Percentiles rank a stretch among this genome's conserved stretches.
These are phyloP conservation scores for Elongisporangium prolatum DNA, from an alignment of 352 stramenopile genomes.

Conservation along the genomic window DNA sequence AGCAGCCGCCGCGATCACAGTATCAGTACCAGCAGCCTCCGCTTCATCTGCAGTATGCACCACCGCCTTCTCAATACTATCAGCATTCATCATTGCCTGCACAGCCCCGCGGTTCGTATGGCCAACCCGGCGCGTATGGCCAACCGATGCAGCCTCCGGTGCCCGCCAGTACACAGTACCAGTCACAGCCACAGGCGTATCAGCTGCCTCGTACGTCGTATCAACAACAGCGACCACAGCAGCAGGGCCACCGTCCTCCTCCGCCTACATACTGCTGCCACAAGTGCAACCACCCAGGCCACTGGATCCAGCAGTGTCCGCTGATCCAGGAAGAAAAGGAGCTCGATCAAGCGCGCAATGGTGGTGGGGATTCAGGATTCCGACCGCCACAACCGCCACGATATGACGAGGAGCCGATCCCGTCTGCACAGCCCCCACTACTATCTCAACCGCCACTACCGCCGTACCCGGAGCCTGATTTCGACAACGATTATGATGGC, in stretches of 20 bases:
- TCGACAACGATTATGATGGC: neutral
- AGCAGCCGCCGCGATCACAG: slow-evolving; percentile 3
- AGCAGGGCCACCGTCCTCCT: slow-evolving; percentile 22
- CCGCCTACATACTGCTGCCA: slow-evolving; percentile 69
- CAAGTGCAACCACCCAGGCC: slow-evolving; percentile 67
- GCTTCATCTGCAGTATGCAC: slow-evolving; percentile 3
- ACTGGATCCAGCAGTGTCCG: slow-evolving; percentile 79
- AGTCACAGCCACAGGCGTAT: slow-evolving; percentile 1
- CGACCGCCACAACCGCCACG: slow-evolving; percentile 3
- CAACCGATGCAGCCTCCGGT: neutral
- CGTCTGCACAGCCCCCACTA: slow-evolving; percentile 15
- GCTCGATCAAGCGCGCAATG: neutral
- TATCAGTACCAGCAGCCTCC: slow-evolving; percentile 5
- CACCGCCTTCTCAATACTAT: neutral
- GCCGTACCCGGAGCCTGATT: slow-evolving; percentile 13
- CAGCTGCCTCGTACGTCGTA: neutral
- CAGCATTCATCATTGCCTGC: neutral
- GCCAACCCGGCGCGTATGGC: neutral
- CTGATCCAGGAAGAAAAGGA: slow-evolving; percentile 17
- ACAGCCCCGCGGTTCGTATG: neutral
- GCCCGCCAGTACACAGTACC: slow-evolving; percentile 3
- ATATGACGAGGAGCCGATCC: slow-evolving; percentile 4
- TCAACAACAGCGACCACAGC: slow-evolving; percentile 13
- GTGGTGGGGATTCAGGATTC: neutral
- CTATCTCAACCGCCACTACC: slow-evolving; percentile 16